Conservation (phyloP, 345 rosid species). For the Lepidium sativum region DNA sequence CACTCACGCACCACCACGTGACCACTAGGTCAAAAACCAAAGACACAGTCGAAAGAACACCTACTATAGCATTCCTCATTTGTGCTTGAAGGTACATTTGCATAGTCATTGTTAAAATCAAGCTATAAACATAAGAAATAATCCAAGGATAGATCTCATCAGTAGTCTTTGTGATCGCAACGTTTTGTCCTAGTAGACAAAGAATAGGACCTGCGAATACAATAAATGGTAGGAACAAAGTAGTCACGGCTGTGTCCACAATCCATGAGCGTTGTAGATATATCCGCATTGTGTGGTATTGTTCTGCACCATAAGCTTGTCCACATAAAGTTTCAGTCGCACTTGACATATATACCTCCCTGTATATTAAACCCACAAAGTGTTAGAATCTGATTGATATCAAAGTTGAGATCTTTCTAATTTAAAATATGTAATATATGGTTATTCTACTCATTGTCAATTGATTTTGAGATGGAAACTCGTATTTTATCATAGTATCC, state of each 20-base stretch:
- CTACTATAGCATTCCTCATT: constrained; percentile 34
- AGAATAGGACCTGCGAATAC: constrained; percentile 29
- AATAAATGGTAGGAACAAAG: constrained; percentile 28
- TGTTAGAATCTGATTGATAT: too few species aligned
- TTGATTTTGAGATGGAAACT: too few species aligned
- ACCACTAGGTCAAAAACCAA: constrained; percentile 32
- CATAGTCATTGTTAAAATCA: constrained; percentile 21
- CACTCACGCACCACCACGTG: constrained; percentile 38
- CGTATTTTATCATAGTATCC: too few species aligned
- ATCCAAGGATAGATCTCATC: constrained; percentile 39
- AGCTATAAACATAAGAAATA: constrained; percentile 28
- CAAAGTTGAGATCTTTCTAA: too few species aligned
- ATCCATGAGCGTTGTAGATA: constrained; percentile 52
- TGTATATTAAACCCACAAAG: neutral
- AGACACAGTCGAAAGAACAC: constrained; percentile 30
- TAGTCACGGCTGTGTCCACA: constrained; percentile 26
- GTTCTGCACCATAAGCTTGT: constrained; percentile 51
- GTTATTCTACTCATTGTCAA: too few species aligned
- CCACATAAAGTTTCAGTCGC: constrained; percentile 54
- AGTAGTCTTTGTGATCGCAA: constrained; percentile 24
- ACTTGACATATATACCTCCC: constrained; percentile 52
- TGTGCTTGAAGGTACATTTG: constrained; percentile 42
- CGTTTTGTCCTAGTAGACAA: constrained; percentile 33
- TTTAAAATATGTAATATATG: too few species aligned
- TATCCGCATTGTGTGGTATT: constrained; percentile 40